Evolutionary conservation across 805 yeast genomes (phyloP).

Genomic region (Pichia ethanolica): DNA sequence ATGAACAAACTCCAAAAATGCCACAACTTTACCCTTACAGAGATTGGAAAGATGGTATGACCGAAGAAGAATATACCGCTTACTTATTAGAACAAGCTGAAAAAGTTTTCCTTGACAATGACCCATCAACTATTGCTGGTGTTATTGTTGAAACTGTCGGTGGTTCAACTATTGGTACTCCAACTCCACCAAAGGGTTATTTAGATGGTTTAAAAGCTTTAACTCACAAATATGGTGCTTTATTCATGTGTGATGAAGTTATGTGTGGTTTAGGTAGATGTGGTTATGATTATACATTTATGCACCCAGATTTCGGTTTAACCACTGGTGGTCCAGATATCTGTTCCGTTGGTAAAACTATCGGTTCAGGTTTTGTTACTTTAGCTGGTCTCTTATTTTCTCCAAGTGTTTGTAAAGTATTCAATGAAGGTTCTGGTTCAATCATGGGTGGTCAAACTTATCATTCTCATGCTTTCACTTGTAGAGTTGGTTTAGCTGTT

Average conservation of each 20-base stretch:
- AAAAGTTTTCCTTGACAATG: conserved; percentile 32
- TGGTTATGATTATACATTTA: conserved; percentile 38
- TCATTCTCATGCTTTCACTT: conserved; percentile 39
- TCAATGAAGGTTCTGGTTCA: conserved; percentile 32
- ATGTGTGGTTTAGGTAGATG: conserved; percentile 53
- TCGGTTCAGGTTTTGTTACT: conserved; percentile 45
- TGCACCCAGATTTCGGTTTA: conserved; percentile 25
- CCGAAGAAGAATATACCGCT: conserved; percentile 32
- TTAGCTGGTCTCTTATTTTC: conserved; percentile 39
- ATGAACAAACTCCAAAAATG: conserved; percentile 22
- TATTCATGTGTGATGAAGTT: conserved; percentile 46
- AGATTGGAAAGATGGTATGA: conserved; percentile 21
- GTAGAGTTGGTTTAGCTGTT: conserved; percentile 39
- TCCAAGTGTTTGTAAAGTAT: conserved; percentile 32
- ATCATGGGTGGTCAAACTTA: conserved; percentile 44
- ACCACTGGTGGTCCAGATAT: conserved; percentile 40
- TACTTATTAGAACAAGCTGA: conserved; percentile 34
- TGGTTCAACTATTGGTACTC: conserved; percentile 40
- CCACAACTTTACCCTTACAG: conserved; percentile 30
- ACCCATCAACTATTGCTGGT: conserved; percentile 37
- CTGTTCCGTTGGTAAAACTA: conserved; percentile 40
- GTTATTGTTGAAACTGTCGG: conserved; percentile 39
- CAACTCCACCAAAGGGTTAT: conserved; percentile 40
- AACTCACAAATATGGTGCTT: conserved; percentile 44
- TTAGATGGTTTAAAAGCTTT: conserved; percentile 38